Conservation (phyloP, 2,329 filamentous ascomycete species). For the Talaromyces atroroseus region DNA sequence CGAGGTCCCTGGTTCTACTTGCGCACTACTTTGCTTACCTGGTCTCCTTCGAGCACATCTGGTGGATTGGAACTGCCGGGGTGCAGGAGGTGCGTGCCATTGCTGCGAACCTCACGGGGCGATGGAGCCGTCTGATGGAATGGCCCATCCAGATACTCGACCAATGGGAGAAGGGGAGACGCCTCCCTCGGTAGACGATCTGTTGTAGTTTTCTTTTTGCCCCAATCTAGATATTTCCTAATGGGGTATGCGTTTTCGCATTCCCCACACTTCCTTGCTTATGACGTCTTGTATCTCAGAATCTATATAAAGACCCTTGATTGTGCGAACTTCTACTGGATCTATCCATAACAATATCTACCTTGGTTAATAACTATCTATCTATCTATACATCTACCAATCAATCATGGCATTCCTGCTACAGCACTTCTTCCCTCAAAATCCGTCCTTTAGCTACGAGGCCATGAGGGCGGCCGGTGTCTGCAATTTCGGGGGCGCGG, state of each 20-base stretch:
- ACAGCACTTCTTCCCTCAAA: slow-evolving; percentile 9
- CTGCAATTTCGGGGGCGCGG: slow-evolving; percentile 11
- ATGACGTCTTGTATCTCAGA: too few relatives aligned
- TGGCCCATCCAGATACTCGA: neutral
- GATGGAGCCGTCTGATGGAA: neutral
- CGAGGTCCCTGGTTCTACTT: neutral
- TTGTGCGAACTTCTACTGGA: too few relatives aligned
- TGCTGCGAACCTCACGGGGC: neutral
- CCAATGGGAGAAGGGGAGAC: neutral
- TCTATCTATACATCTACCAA: neutral
- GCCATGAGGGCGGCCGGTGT: slow-evolving; percentile 9
- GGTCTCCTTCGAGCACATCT: neutral
- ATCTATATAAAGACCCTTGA: too few relatives aligned
- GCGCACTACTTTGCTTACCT: neutral
- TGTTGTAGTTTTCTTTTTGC: too few relatives aligned
- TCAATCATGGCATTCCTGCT: neutral
- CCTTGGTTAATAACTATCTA: too few relatives aligned
- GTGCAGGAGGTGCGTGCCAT: neutral
- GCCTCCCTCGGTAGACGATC: too few relatives aligned
- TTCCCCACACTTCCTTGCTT: too few relatives aligned
- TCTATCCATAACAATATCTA: too few relatives aligned
- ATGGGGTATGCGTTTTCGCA: too few relatives aligned
- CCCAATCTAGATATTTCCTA: too few relatives aligned
- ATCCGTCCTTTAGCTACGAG: slow-evolving; percentile 12
- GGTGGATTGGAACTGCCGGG: neutral